Evolutionary conservation across 768 basidiomycete genomes (phyloP), one percentile per base, ranked within the genome.

Genomic region (Termitomyces sp.): DNA sequence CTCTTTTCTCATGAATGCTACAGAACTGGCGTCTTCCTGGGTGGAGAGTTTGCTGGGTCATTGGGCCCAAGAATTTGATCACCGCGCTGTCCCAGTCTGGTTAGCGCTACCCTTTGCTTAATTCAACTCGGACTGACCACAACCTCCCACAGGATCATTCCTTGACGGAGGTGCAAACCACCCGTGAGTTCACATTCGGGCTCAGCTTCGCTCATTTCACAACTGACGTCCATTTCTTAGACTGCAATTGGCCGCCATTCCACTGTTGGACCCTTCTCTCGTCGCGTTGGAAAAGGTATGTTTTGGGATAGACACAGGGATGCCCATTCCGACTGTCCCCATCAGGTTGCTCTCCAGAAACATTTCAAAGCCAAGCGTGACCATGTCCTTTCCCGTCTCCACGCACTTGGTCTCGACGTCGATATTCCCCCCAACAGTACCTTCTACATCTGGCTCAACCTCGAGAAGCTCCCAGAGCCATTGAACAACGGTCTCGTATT

Each of bases 11-110:
- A 22, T 58, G 32, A 33, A 16, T 56, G 33, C n/a, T 40, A 4
- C 74, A 97, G 90, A 95, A 95, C 74, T 96, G 91, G 90, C 88
- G 95, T 68, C 86, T 96, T 58, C 94, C 95, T 9, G 96, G 96
- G 39, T 98, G 94, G 94, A 84, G 96, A 65, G 79, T 95, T 44
- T 96, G 93, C 76, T 94, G 91, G 95, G 94, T 97, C 36, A 71
- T 96, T 22, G 95, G 94, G 0, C 96, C 95, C 16, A 94, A 90
- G 76, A 90, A 92, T 71, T 71, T 97, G 49, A 81, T 97, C 65
- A 88, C 89, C 8, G 95, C 95, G 1, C 84, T 98, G 45, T 92
- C 91, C n/a, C 96, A 98, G 70, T 90, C 91, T 24, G 92, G 90
- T 77, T 62, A 49, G 75, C 72, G 12, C 22, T 20, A 2, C 46